These are phyloP conservation scores for Aspergillus heteromorphus DNA, from an alignment of 495 filamentous ascomycete species.

Conservation along the genomic window DNA sequence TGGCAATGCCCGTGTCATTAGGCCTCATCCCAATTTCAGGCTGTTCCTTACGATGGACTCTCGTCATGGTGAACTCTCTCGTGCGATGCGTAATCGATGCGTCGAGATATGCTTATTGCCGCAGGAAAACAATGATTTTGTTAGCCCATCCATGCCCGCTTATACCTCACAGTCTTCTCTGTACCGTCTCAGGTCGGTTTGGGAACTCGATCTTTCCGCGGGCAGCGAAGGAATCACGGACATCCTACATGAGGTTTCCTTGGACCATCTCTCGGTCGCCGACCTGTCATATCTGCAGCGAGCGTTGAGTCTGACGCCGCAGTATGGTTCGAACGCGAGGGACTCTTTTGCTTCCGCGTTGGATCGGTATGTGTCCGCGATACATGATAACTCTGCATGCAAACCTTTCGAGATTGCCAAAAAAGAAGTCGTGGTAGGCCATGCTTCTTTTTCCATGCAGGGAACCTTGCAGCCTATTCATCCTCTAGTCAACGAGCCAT, in stretches of 20 bases:
- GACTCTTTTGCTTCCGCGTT: constrained; percentile 18
- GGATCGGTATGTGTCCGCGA: constrained; percentile 27
- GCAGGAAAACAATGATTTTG: constrained; percentile 19
- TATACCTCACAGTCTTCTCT: constrained; percentile 46
- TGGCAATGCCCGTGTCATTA: constrained; percentile 74
- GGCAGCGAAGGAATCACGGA: constrained; percentile 14
- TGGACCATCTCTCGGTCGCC: constrained; percentile 52
- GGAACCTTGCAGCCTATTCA: constrained; percentile 37
- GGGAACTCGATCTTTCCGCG: constrained; percentile 25
- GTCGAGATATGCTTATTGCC: constrained; percentile 75
- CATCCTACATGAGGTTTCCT: constrained; percentile 30
- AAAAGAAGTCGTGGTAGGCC: constrained; percentile 23
- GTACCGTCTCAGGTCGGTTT: constrained; percentile 46
- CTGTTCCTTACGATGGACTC: constrained; percentile 95
- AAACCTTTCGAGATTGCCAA: constrained; percentile 24
- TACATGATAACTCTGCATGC: constrained; percentile 38
- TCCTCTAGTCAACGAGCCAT: constrained; percentile 40
- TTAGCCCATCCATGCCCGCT: constrained; percentile 22
- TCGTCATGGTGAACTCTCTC: constrained; percentile 85
- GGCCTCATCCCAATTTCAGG: constrained; percentile 80
- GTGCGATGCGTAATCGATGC: constrained; percentile 94
- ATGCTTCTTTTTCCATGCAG: constrained; percentile 24
- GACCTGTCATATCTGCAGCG: constrained; percentile 45
- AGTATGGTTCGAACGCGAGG: constrained; percentile 15
- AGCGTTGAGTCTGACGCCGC: constrained; percentile 23